Evolutionary conservation across 164 flowering plant species (phyloP).

Genomic region (Houttuynia cordata): DNA sequence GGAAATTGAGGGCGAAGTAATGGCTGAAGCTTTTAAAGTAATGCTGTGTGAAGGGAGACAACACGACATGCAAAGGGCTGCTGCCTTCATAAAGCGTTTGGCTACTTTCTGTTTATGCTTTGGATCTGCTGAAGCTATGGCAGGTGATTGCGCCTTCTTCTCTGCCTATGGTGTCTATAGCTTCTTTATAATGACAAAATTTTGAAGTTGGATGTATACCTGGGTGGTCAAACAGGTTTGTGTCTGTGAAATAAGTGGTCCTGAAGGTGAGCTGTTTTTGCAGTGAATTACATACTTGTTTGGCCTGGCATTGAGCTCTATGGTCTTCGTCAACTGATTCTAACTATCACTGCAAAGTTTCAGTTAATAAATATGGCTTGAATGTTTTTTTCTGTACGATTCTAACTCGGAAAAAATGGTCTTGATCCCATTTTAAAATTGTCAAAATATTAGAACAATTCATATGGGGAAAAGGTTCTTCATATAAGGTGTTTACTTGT

Average conservation of each 20-base stretch:
- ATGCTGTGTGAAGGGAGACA: slow-evolving; percentile 93
- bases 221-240: too few relatives aligned
- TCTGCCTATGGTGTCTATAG: background rate
- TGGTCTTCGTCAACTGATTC: too few relatives aligned
- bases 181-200: background rate
- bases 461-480: background rate
- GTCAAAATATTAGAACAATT: background rate
- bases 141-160: slow-evolving; percentile 31
- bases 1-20: slow-evolving; percentile 63
- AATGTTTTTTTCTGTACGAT: too few relatives aligned
- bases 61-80: slow-evolving; percentile 95
- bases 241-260: too few relatives aligned
- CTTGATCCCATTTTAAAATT: too few relatives aligned
- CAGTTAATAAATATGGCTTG: too few relatives aligned
- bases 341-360: too few relatives aligned
- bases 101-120: slow-evolving; percentile 72
- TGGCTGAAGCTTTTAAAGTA: slow-evolving; percentile 80
- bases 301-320: too few relatives aligned
- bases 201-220: too few relatives aligned
- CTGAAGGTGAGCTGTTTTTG: too few relatives aligned
- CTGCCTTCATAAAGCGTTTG: slow-evolving; percentile 85
- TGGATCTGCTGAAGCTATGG: slow-evolving; percentile 87
- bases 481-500: background rate
- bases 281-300: too few relatives aligned
- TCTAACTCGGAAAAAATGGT: too few relatives aligned